Conservation (phyloP, 2,329 filamentous ascomycete species). For the Aureobasidium namibiae region DNA sequence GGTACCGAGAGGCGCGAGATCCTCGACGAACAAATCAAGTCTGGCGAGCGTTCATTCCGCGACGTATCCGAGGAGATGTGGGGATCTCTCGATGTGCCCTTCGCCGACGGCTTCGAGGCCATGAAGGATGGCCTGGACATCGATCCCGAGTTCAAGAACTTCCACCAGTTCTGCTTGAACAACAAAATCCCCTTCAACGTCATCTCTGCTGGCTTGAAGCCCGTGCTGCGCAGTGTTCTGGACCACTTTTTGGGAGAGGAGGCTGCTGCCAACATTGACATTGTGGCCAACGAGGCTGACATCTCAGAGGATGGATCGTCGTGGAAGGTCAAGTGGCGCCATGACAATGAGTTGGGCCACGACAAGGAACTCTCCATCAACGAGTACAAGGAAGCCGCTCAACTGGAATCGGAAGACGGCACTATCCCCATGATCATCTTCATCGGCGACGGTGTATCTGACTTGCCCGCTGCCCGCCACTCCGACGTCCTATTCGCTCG, state of each 20-base stretch:
- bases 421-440: conserved; percentile 60
- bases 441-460: conserved; percentile 62
- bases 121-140: conserved; percentile 56
- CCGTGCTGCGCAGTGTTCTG: conserved; percentile 52
- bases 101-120: conserved; percentile 58
- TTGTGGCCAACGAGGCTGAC: conserved; percentile 59
- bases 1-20: conserved; percentile 47
- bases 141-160: conserved; percentile 54
- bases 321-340: conserved; percentile 61
- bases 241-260: conserved; percentile 59
- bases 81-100: conserved; percentile 57
- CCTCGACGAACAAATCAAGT: conserved; percentile 57
- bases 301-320: conserved; percentile 50
- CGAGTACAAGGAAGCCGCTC: conserved; percentile 49
- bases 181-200: conserved; percentile 61
- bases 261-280: conserved; percentile 51
- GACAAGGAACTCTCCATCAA: conserved; percentile 59
- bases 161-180: conserved; percentile 56
- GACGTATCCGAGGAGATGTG: conserved; percentile 68
- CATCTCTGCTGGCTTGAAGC: conserved; percentile 60
- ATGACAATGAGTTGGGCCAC: conserved; percentile 57
- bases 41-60: conserved; percentile 57
- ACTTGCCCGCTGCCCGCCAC: conserved; percentile 56
- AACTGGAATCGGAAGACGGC: conserved; percentile 49
- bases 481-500: conserved; percentile 62